Base-by-base conservation (phyloP, 495 filamentous ascomycete genomes). In the Xylaria castorea region DNA sequence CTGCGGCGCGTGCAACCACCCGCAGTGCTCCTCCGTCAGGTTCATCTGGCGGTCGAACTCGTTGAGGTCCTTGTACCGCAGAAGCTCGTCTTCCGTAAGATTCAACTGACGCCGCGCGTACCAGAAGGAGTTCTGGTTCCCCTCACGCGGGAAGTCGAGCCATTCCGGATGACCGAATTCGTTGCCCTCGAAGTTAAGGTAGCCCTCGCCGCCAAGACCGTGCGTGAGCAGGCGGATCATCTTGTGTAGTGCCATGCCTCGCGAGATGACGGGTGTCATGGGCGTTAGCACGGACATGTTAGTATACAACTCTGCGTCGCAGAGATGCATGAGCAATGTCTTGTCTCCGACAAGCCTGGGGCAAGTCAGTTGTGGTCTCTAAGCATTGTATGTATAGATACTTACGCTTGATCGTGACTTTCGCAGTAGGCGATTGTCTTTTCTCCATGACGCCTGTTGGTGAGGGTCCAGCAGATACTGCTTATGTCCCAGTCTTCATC, bases 131-230 rank as follows among this genome's bases (percentile, higher is more conserved):
- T 98, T 98, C 77, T 92, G 83, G 86, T 99, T 99, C 60, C 97
- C 96, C 72, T 88, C 94, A 40, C 96, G 92, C 14, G 96, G 96
- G 83, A 99, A 99, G 81, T 99, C 96, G 68, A 99, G 93, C 96
- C 96, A 99, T 85, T 99, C 96, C 0, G 96, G 96, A 81, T 99
- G 96, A 1, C 96, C 96, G 81, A 99, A 99, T 81, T 99, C 96
- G 82, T 99, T 99, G 72, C 95, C 96, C 82, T 97, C 94, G 77
- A 99, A 99, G 84, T 98, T 98, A 66, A 98, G 94, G 77, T 97
- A 99, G 50, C 95, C 96, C 82, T 99, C 96, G 73, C 96, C 96
- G 64, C 97, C 96, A n/a, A 99, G 89, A 40, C 85, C 89, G 82
- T 99, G 97, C 30, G 96, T 99, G 68, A 98, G 83, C 9, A 98